Base-by-base conservation (phyloP, 1,284 basidiomycete species). In the Coniferiporia sulphurascens region DNA sequence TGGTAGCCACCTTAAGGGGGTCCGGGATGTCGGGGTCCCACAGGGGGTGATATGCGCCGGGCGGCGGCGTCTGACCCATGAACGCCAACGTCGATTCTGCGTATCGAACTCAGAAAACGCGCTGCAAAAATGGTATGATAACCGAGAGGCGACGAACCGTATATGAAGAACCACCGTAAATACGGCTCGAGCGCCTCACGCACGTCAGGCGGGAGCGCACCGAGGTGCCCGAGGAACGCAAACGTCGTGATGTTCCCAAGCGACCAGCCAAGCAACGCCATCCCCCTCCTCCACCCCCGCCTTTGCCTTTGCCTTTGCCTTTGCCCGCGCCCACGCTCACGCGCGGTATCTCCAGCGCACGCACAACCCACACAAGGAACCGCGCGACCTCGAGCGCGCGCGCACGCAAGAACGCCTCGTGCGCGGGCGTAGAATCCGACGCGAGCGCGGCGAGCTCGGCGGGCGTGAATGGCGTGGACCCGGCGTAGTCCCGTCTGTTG, bases 401-500 rank as follows among this genome's bases (percentile, higher is more conserved):
- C 10, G 36, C 54, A 19, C 52, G 53, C 3, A 66, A 36, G 21
- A 62, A 59, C 9, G 36, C 53, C 13, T 22, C 35, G 50, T 65
- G 64, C 10, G 22, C 45, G 2, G 27, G 27, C 4, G 55, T 59
- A 13, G 38, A 41, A 22, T 62, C 57, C 4, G 56, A 19, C 15
- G 48, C 45, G 19, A 66, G 35, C 6, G 38, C 52, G 1, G 53
- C 36, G 13, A 69, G 54, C 38, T 69, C 68, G 1, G 44, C 38
- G 4, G 52, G 51, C 2, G 59, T 56, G 56, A 60, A 67, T 0
- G 53, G 62, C 2, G 68, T 63, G 1, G 68, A 69, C 21, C 64
- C 65, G 15, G 49, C 53, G 55, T 67, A 67, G 53, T 67, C 68
- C 19, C 68, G 62, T n/a, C 58, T 55, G 48, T 67, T 68, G 32